Evolutionary conservation across 2,329 filamentous ascomycete genomes (phyloP).

Genomic region (Xylaria sp.): DNA sequence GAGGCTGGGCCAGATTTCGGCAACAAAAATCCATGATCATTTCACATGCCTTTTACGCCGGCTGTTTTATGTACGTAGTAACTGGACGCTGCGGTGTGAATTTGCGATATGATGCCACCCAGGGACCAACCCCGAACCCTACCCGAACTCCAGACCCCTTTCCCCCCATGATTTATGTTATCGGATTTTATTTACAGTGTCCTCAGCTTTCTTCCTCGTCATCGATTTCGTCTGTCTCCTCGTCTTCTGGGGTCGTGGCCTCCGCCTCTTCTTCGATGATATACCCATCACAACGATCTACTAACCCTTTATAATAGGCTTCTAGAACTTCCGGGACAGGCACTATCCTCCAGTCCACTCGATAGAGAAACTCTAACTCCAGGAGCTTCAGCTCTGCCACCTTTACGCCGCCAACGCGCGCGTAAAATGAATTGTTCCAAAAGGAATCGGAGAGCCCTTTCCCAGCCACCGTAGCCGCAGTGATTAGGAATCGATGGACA

Average conservation of each 20-base stretch:
- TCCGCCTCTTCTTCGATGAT: constrained; percentile 57
- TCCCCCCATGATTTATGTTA: constrained; percentile 23
- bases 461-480: constrained; percentile 92
- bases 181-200: constrained; percentile 24
- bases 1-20: neutral
- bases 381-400: constrained; percentile 89
- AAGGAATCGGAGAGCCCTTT: constrained; percentile 97
- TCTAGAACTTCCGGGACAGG: constrained; percentile 93
- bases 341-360: constrained; percentile 96
- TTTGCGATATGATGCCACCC: constrained; percentile 23
- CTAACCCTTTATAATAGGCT: constrained; percentile 90
- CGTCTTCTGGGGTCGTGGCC: constrained; percentile 46
- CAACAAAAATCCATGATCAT: neutral
- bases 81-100: constrained; percentile 1
- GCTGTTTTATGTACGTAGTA: constrained; percentile 4
- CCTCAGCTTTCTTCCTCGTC: constrained; percentile 39
- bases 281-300: constrained; percentile 73
- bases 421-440: constrained; percentile 98
- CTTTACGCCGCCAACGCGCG: constrained; percentile 90
- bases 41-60: neutral
- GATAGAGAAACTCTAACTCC: constrained; percentile 91
- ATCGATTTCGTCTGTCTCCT: constrained; percentile 49
- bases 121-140: constrained; percentile 16
- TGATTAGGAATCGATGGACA: constrained; percentile 96
- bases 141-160: constrained; percentile 32